Conservation (phyloP, 2,329 filamentous ascomycete genomes). For the Penicillium concentricum region DNA sequence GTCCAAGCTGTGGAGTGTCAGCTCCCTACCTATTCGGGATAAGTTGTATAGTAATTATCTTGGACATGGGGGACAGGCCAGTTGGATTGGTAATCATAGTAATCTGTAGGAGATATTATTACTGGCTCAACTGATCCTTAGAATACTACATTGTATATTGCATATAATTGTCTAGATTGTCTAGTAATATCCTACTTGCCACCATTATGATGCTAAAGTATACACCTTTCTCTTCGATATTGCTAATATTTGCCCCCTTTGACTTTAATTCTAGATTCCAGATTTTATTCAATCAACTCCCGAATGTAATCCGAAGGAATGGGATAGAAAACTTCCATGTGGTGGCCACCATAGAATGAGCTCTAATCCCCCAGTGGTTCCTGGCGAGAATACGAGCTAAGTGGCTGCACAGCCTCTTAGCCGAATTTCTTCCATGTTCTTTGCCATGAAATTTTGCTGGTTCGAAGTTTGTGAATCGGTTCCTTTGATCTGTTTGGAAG, state of each 20-base stretch:
- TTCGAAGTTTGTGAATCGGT: background rate
- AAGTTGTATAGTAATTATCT: background rate
- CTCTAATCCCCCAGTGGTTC: background rate
- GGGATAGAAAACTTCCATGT: background rate
- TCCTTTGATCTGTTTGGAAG: constrained; percentile 2
- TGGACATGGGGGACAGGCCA: background rate
- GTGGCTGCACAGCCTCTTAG: constrained; percentile 1
- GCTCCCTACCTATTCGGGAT: background rate
- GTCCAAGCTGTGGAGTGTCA: background rate
- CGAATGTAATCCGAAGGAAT: background rate
- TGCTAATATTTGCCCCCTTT: background rate
- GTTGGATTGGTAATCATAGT: background rate
- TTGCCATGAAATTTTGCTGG: background rate
- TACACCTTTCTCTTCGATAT: background rate
- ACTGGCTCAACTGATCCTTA: background rate
- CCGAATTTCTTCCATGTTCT: constrained; percentile 8
- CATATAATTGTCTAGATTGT: background rate
- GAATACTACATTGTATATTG: background rate
- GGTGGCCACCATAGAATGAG: constrained; percentile 2
- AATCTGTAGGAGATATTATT: background rate
- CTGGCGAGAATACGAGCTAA: background rate
- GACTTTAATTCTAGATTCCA: background rate
- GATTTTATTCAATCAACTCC: background rate
- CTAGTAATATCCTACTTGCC: background rate
- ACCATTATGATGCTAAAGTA: background rate